These are phyloP conservation scores for Irpex rosettiformis DNA, from an alignment of 1,284 basidiomycete genomes.

Conservation along the genomic window DNA sequence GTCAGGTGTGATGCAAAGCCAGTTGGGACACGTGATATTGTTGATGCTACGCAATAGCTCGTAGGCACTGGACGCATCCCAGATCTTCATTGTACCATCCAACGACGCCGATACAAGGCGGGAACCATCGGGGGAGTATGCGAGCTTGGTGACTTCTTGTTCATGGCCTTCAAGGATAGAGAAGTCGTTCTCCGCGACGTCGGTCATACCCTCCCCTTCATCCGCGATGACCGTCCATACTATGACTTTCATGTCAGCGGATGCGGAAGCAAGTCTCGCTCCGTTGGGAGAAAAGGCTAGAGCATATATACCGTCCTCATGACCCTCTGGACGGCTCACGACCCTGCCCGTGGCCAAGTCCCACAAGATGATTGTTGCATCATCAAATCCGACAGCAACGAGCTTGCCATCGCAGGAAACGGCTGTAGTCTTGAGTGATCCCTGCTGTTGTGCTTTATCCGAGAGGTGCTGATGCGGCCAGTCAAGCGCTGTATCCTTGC, in stretches of 20 bases:
- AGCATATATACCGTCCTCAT: background rate
- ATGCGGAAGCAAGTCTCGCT: slow-evolving; percentile 16
- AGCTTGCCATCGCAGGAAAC: background rate
- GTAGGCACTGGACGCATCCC: background rate
- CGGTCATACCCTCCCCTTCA: background rate
- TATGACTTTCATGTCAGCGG: slow-evolving; percentile 16
- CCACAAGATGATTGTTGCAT: background rate
- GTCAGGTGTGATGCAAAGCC: background rate
- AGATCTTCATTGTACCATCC: background rate
- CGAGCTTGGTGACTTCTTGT: slow-evolving; percentile 16
- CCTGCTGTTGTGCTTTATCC: background rate
- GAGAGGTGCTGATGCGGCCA: background rate
- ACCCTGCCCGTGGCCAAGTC: background rate
- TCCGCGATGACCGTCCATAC: slow-evolving; percentile 14
- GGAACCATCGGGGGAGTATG: slow-evolving; percentile 22
- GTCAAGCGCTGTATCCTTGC: background rate
- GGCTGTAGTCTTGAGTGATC: background rate
- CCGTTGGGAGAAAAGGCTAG: slow-evolving; percentile 20
- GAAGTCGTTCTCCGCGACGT: background rate
- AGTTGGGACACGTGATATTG: background rate
- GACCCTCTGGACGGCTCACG: background rate
- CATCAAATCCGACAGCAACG: background rate
- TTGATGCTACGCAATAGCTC: background rate
- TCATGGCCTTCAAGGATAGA: slow-evolving; percentile 16
- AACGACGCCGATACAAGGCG: slow-evolving; percentile 22